A percentile compares a stretch with the other conserved stretches of the same genome.
Conservation (phyloP, 345 rosid species). For the Lenwebbia sp. region DNA sequence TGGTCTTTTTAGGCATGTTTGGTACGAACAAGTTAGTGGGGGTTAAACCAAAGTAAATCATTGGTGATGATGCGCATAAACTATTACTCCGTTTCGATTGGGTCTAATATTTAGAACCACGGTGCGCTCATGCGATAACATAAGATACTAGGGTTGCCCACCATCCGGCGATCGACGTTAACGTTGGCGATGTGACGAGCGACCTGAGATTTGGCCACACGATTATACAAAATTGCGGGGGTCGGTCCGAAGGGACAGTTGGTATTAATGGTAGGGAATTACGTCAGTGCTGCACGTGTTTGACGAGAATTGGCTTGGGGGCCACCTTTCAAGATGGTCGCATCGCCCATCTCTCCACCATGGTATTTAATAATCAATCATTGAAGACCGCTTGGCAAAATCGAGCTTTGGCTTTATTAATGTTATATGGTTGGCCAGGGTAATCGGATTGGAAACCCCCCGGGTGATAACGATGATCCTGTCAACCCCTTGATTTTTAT, state of each 20-base stretch:
- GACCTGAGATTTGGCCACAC: background rate
- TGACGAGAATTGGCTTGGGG: background rate
- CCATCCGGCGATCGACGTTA: background rate
- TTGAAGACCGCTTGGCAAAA: background rate
- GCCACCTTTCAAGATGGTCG: background rate
- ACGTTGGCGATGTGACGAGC: background rate
- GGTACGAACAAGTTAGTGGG: too few relatives aligned
- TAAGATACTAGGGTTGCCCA: background rate
- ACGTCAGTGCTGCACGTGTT: background rate
- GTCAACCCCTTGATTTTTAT: background rate
- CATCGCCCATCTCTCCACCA: background rate
- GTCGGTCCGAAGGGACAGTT: background rate
- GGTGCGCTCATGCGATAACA: background rate
- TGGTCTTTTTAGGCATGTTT: background rate
- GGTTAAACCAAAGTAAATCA: background rate
- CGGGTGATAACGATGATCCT: background rate
- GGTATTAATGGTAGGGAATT: background rate
- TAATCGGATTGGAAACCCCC: background rate
- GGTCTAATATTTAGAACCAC: background rate
- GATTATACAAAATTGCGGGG: background rate
- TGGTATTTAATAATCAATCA: background rate
- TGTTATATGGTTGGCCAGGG: background rate
- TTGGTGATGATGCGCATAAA: background rate
- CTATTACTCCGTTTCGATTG: background rate
- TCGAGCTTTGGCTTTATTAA: background rate